Conservation (phyloP, 2,329 filamentous ascomycete species). For the Stachybotrys chartarum region DNA sequence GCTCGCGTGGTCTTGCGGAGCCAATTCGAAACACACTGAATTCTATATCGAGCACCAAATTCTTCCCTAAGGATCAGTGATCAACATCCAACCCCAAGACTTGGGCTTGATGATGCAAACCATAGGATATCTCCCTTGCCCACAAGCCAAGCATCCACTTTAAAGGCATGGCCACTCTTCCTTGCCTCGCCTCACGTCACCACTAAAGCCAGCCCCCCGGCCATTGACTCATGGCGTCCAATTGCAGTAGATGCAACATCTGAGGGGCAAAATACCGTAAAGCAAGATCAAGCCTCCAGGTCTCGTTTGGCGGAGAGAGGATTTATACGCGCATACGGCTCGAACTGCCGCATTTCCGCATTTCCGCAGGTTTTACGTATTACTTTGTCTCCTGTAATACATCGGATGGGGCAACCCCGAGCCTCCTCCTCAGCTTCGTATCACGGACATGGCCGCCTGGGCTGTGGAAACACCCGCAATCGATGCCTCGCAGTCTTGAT, state of each 20-base stretch:
- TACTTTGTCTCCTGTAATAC: too few relatives aligned
- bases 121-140: background rate
- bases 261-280: background rate
- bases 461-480: background rate
- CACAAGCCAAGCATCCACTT: background rate
- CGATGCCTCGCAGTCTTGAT: background rate
- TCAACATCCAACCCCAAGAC: too few relatives aligned
- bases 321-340: background rate
- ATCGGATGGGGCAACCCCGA: too few relatives aligned
- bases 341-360: background rate
- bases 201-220: background rate
- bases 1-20: too few relatives aligned
- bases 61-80: too few relatives aligned
- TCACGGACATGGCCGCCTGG: background rate
- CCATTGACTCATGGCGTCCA: too few relatives aligned
- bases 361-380: too few relatives aligned
- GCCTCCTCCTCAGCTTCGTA: background rate
- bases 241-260: background rate
- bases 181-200: background rate
- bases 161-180: background rate
- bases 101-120: background rate
- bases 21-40: too few relatives aligned
- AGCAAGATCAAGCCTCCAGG: background rate
- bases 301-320: background rate
- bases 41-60: too few relatives aligned